These are phyloP conservation scores for Phyllosticta citriasiana DNA, from an alignment of 2,329 filamentous ascomycete species.

Conservation along the genomic window DNA sequence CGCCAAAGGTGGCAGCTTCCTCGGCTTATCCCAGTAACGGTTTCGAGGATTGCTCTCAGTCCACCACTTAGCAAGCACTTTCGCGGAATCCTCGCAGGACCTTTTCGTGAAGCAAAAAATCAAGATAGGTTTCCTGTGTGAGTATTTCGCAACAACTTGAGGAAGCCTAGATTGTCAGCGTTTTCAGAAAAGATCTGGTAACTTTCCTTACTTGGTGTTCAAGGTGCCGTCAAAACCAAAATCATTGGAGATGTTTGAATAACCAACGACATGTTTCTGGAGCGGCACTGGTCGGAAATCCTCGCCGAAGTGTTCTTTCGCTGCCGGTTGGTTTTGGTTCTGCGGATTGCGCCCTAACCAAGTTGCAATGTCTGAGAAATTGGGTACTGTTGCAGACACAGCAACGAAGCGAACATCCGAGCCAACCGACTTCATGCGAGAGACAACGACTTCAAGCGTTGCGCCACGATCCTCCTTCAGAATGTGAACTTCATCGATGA, in stretches of 20 bases:
- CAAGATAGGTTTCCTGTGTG: constrained; percentile 64
- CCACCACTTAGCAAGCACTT: constrained; percentile 58
- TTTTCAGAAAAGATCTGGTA: background rate
- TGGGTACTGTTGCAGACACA: constrained; percentile 74
- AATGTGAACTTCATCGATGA: constrained; percentile 84
- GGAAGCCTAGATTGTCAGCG: constrained; percentile 44
- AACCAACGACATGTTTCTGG: constrained; percentile 67
- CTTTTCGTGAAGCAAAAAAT: constrained; percentile 73
- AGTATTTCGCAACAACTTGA: constrained; percentile 56
- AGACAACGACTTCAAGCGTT: constrained; percentile 73
- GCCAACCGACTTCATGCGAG: constrained; percentile 74
- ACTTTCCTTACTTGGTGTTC: constrained; percentile 41
- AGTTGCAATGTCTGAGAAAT: constrained; percentile 65
- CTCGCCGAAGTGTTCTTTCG: constrained; percentile 62
- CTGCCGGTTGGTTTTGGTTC: constrained; percentile 53
- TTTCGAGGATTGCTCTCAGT: constrained; percentile 38
- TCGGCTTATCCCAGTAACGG: constrained; percentile 55
- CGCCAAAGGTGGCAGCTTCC: constrained; percentile 39
- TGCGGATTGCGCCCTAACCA: constrained; percentile 64
- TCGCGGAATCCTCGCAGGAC: constrained; percentile 59
- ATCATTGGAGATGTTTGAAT: constrained; percentile 53
- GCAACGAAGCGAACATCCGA: constrained; percentile 70
- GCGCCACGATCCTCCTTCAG: constrained; percentile 71
- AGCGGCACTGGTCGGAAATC: constrained; percentile 70
- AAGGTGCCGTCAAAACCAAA: constrained; percentile 67